Percentiles rank a stretch among this genome's conserved stretches.
Evolutionary conservation across 2,329 filamentous ascomycete species (phyloP).

Genomic region (Paraphoma sp.): DNA sequence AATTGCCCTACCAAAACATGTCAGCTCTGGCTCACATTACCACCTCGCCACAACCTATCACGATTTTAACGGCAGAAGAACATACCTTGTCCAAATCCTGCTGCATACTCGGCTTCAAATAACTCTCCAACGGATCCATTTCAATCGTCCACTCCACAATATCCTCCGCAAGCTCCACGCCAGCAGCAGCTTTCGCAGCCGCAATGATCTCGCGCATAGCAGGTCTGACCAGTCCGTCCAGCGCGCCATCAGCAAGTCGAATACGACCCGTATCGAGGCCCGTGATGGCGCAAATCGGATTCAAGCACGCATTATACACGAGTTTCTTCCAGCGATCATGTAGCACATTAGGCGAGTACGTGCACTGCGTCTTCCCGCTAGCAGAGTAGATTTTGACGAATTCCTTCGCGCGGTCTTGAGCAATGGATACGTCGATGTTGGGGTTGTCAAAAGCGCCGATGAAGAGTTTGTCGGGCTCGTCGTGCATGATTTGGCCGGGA

Average conservation of each 20-base stretch:
- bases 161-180: slow-evolving; percentile 52
- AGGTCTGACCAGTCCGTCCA: slow-evolving; percentile 59
- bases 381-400: slow-evolving; percentile 59
- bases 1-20: slow-evolving; percentile 53
- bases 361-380: slow-evolving; percentile 53
- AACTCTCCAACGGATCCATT: slow-evolving; percentile 57
- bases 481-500: slow-evolving; percentile 59
- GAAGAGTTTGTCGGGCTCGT: slow-evolving; percentile 58
- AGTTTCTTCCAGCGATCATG: slow-evolving; percentile 59
- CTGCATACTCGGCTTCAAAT: slow-evolving; percentile 62
- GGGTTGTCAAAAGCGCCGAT: slow-evolving; percentile 59
- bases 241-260: slow-evolving; percentile 52
- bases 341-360: slow-evolving; percentile 53
- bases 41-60: not conserved
- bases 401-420: slow-evolving; percentile 43
- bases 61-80: not conserved
- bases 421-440: slow-evolving; percentile 26
- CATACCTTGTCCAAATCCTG: slow-evolving; percentile 59
- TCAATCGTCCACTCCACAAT: slow-evolving; percentile 56
- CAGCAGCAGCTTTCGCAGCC: slow-evolving; percentile 53
- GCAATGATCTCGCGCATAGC: slow-evolving; percentile 61
- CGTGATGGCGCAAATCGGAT: slow-evolving; percentile 60
- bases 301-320: slow-evolving; percentile 60
- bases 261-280: slow-evolving; percentile 60
- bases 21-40: not conserved